Evolutionary conservation across 2,329 filamentous ascomycete species (phyloP).

Genomic region (Microcyclospora pomicola): DNA sequence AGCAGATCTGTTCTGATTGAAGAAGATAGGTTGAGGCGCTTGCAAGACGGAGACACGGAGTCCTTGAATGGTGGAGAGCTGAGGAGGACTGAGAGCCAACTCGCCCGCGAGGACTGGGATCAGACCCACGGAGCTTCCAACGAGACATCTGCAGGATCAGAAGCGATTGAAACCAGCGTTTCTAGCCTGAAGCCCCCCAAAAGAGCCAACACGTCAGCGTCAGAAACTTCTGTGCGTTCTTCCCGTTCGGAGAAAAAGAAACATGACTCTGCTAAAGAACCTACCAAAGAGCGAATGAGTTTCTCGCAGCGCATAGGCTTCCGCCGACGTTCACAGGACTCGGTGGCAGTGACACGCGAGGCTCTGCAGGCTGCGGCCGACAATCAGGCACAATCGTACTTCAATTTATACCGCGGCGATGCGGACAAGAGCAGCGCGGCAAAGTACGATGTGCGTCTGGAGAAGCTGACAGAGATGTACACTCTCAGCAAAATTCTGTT

Average conservation of each 20-base stretch:
- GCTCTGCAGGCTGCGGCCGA: slow-evolving; percentile 13
- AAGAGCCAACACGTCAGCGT: slow-evolving; percentile 8
- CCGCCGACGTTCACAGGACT: slow-evolving; percentile 37
- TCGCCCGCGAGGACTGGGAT: slow-evolving; percentile 18
- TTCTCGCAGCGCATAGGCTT: slow-evolving; percentile 38
- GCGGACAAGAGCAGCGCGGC: slow-evolving; percentile 45
- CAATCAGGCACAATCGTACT: slow-evolving; percentile 52
- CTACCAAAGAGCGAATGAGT: slow-evolving; percentile 8
- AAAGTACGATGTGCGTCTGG: slow-evolving; percentile 71
- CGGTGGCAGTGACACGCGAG: slow-evolving; percentile 11
- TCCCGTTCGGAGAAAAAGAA: slow-evolving; percentile 4
- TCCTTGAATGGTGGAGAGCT: slow-evolving; percentile 9
- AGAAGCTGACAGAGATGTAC: slow-evolving; percentile 84
- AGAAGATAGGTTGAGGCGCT: slow-evolving; percentile 7
- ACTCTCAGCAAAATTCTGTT: slow-evolving; percentile 88
- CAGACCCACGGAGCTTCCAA: slow-evolving; percentile 18
- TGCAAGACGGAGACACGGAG: slow-evolving; percentile 5
- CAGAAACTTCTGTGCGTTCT: not conserved
- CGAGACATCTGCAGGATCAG: slow-evolving; percentile 4
- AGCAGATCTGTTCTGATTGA: slow-evolving; percentile 65
- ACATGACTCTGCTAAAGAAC: slow-evolving; percentile 4
- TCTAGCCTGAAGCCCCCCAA: slow-evolving; percentile 9
- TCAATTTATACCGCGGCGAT: slow-evolving; percentile 74
- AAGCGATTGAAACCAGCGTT: slow-evolving; percentile 7
- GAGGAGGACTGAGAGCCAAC: slow-evolving; percentile 19